These are phyloP conservation scores for Botryobasidium botryosum DNA, from an alignment of 768 basidiomycete species.

Conservation along the genomic window DNA sequence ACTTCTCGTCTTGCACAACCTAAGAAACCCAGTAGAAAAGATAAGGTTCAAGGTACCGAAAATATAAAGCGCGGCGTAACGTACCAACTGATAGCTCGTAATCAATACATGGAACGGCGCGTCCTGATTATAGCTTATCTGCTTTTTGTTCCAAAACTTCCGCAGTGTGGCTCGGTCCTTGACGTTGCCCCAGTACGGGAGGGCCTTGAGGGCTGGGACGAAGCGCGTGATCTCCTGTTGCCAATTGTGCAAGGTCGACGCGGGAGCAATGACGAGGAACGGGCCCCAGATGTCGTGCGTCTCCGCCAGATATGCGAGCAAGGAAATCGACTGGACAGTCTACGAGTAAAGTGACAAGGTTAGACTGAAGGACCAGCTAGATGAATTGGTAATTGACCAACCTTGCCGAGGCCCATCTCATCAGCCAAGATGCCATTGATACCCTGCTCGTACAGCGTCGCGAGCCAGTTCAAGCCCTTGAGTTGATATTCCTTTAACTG, in stretches of 20 bases:
- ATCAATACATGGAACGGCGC: slow-evolving; percentile 94
- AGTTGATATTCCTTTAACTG: slow-evolving; percentile 96
- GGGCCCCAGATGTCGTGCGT: slow-evolving; percentile 98
- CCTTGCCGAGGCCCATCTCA: slow-evolving; percentile 94
- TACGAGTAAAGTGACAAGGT: slow-evolving; percentile 10
- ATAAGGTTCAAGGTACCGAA: no score
- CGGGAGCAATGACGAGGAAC: slow-evolving; percentile 93
- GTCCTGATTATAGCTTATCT: slow-evolving; percentile 86
- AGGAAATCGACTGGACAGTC: slow-evolving; percentile 96
- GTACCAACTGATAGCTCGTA: slow-evolving; percentile 87
- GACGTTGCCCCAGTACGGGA: slow-evolving; percentile 97
- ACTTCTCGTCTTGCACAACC: slow-evolving; percentile 94
- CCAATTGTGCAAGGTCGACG: slow-evolving; percentile 97
- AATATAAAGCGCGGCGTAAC: no score
- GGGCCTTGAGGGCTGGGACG: slow-evolving; percentile 79
- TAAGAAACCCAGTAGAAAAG: slow-evolving; percentile 17
- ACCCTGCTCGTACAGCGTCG: slow-evolving; percentile 93
- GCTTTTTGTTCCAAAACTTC: slow-evolving; percentile 97
- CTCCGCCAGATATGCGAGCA: slow-evolving; percentile 91
- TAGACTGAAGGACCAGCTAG: neutral
- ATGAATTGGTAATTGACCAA: slow-evolving; percentile 16
- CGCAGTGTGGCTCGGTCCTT: slow-evolving; percentile 89
- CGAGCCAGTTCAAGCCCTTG: slow-evolving; percentile 96
- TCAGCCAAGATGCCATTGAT: slow-evolving; percentile 99
- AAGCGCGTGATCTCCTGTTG: slow-evolving; percentile 96